A percentile compares a stretch with the other conserved stretches of the same genome.
These are phyloP conservation scores for Xylaria sp. DNA, from an alignment of 2,329 filamentous ascomycete genomes.

Conservation along the genomic window DNA sequence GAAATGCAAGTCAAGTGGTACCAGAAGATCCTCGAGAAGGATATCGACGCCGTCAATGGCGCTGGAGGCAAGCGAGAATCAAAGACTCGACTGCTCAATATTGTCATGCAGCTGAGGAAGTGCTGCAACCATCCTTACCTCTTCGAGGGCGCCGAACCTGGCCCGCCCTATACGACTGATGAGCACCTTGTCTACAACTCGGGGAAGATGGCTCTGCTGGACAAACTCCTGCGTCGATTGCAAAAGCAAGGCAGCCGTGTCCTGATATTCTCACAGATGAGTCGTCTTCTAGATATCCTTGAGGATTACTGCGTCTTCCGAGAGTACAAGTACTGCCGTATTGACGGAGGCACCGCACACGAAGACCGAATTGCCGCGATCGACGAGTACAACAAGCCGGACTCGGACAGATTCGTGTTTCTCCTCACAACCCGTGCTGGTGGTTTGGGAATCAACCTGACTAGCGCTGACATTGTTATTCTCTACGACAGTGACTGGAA, in stretches of 20 bases:
- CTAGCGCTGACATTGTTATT: conserved; percentile 91
- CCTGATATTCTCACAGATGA: conserved; percentile 99
- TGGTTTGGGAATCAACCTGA: conserved; percentile 95
- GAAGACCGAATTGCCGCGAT: conserved; percentile 98
- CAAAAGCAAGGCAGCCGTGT: conserved; percentile 87
- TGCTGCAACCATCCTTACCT: conserved; percentile 99
- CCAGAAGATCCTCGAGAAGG: conserved; percentile 97
- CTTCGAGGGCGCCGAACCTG: conserved; percentile 95
- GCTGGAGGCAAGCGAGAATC: conserved; percentile 96
- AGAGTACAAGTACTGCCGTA: conserved; percentile 93
- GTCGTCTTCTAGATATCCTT: conserved; percentile 90
- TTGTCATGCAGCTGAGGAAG: conserved; percentile 98
- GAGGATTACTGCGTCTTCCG: conserved; percentile 98
- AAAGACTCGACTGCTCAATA: conserved; percentile 94
- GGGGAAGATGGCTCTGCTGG: conserved; percentile 96
- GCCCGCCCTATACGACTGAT: conserved; percentile 96
- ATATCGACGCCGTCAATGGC: conserved; percentile 97
- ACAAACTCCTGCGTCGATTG: conserved; percentile 85
- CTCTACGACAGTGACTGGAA: conserved; percentile 99
- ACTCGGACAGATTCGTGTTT: conserved; percentile 95
- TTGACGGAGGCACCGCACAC: conserved; percentile 94
- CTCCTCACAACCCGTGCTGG: conserved; percentile 93
- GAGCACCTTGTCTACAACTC: conserved; percentile 93
- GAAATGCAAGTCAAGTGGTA: conserved; percentile 99
- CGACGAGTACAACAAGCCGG: conserved; percentile 96